These are phyloP conservation scores for Candida railenensis DNA, from an alignment of 805 yeast genomes.

Conservation along the genomic window DNA sequence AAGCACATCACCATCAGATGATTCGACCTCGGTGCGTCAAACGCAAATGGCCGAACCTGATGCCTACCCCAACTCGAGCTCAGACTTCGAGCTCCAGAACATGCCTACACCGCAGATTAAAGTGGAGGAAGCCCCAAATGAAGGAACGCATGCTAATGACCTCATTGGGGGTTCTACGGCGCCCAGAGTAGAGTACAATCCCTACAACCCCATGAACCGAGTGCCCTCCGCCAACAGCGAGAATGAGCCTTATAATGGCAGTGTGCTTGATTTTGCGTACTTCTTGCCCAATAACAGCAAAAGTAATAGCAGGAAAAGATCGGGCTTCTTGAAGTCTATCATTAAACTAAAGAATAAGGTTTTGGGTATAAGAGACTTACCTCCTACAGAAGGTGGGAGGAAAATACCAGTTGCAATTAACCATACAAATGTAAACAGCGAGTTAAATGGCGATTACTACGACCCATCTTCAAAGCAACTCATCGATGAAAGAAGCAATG, in stretches of 20 bases:
- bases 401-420: conserved; percentile 63
- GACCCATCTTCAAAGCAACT: conserved; percentile 27
- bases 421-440: conserved; percentile 29
- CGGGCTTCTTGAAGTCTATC: conserved; percentile 13
- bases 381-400: conserved; percentile 69
- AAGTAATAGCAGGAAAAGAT: background rate
- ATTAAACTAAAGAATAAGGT: conserved; percentile 32
- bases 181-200: background rate
- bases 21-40: too few species aligned
- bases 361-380: conserved; percentile 45
- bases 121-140: background rate
- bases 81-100: conserved; percentile 2
- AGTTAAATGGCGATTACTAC: conserved; percentile 28
- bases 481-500: conserved; percentile 67
- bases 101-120: background rate
- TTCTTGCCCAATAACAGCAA: too few species aligned
- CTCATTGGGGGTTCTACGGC: background rate
- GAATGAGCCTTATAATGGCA: background rate
- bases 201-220: background rate
- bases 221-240: background rate
- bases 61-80: conserved; percentile 13
- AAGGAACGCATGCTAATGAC: background rate
- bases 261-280: too few species aligned
- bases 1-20: too few species aligned
- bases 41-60: too few species aligned